Evolutionary conservation across 1,139 yeast genomes (phyloP).

Genomic region (Debaryomyces subglobosus): DNA sequence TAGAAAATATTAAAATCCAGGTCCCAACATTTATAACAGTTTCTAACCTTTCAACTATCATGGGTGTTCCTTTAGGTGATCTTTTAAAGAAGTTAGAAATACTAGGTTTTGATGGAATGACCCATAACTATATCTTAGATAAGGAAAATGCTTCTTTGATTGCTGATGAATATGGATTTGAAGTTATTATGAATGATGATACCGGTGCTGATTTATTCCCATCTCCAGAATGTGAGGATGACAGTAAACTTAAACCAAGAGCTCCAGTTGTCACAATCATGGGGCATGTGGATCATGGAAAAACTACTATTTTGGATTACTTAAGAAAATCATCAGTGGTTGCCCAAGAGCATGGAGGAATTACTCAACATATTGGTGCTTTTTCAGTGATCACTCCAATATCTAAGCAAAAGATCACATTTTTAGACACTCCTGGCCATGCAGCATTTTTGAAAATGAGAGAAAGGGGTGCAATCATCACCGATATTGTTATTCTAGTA

Average conservation of each 20-base stretch:
- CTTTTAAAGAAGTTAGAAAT: slow-evolving; percentile 60
- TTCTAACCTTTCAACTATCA: slow-evolving; percentile 71
- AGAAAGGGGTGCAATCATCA: slow-evolving; percentile 91
- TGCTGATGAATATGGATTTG: slow-evolving; percentile 87
- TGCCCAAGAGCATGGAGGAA: slow-evolving; percentile 90
- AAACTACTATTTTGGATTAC: slow-evolving; percentile 88
- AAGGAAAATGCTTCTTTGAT: slow-evolving; percentile 82
- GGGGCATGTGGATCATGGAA: slow-evolving; percentile 99
- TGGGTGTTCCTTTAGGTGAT: slow-evolving; percentile 64
- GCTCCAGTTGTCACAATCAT: slow-evolving; percentile 96
- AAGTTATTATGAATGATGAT: slow-evolving; percentile 60
- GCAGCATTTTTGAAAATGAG: slow-evolving; percentile 97
- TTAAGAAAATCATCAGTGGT: slow-evolving; percentile 84
- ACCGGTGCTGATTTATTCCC: slow-evolving; percentile 68
- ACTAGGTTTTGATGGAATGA: slow-evolving; percentile 76
- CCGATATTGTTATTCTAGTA: slow-evolving; percentile 89
- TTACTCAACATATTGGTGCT: slow-evolving; percentile 98
- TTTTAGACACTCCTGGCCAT: slow-evolving; percentile 97
- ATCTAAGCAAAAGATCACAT: slow-evolving; percentile 77
- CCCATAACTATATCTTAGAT: slow-evolving; percentile 80
- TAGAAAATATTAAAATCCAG: slow-evolving; percentile 41
- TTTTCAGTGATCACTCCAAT: slow-evolving; percentile 81
- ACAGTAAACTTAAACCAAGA: slow-evolving; percentile 56
- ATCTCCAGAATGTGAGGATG: slow-evolving; percentile 37
- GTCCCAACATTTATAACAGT: slow-evolving; percentile 78